Conservation (phyloP, 495 filamentous ascomycete species). For the Apodospora peruviana region DNA sequence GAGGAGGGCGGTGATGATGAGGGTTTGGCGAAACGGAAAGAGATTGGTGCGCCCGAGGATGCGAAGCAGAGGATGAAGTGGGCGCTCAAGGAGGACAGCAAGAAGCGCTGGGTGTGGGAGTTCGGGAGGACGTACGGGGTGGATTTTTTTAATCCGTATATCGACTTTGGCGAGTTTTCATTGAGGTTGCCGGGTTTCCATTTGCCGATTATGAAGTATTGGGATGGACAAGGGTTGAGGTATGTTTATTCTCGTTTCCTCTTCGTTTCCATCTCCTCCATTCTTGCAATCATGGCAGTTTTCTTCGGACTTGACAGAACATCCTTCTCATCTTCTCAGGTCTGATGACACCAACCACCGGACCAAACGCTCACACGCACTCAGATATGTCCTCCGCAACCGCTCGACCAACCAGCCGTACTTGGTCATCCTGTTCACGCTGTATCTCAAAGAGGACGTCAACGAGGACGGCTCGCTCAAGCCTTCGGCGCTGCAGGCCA, state of each 20-base stretch:
- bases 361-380: slow-evolving; percentile 54
- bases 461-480: slow-evolving; percentile 54
- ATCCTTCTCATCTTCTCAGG: background rate
- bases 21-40: slow-evolving; percentile 44
- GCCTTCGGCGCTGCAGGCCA: slow-evolving; percentile 28
- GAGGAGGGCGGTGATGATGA: slow-evolving; percentile 66
- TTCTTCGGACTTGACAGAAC: background rate
- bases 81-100: slow-evolving; percentile 50
- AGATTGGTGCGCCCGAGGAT: slow-evolving; percentile 45
- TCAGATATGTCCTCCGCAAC: slow-evolving; percentile 87
- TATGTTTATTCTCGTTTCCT: slow-evolving; percentile 22
- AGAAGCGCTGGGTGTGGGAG: slow-evolving; percentile 45
- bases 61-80: slow-evolving; percentile 55
- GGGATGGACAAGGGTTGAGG: slow-evolving; percentile 63
- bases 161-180: slow-evolving; percentile 78
- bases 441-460: slow-evolving; percentile 58
- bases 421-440: slow-evolving; percentile 72
- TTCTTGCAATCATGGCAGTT: background rate
- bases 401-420: slow-evolving; percentile 61
- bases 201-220: slow-evolving; percentile 70
- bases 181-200: slow-evolving; percentile 73
- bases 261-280: background rate
- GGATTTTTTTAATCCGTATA: slow-evolving; percentile 91
- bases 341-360: background rate
- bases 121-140: slow-evolving; percentile 55